Conservation (phyloP, 2,329 filamentous ascomycete genomes). For the Alternaria hordeiaustralica region DNA sequence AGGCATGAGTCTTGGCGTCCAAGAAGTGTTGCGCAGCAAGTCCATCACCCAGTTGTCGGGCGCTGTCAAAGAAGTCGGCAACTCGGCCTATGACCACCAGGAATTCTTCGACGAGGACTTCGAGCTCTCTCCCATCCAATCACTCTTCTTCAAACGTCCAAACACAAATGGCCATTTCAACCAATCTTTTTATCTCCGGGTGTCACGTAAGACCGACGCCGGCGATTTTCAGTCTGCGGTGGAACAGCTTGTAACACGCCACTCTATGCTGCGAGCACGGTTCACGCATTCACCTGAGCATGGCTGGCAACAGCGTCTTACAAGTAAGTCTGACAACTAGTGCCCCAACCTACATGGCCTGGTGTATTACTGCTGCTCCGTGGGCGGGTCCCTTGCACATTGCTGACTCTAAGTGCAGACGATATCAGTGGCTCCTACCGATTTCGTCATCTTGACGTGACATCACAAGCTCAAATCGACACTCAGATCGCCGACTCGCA, state of each 20-base stretch:
- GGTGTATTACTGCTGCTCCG: not conserved
- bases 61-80: slow-evolving; percentile 27
- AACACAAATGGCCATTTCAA: slow-evolving; percentile 45
- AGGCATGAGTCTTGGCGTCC: slow-evolving; percentile 55
- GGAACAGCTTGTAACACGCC: slow-evolving; percentile 33
- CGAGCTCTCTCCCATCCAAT: slow-evolving; percentile 42
- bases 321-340: slow-evolving; percentile 18
- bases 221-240: slow-evolving; percentile 34
- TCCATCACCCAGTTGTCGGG: slow-evolving; percentile 49
- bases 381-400: not conserved
- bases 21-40: slow-evolving; percentile 57
- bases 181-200: slow-evolving; percentile 42
- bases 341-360: not conserved
- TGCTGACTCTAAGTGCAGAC: slow-evolving; percentile 16
- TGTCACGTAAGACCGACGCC: slow-evolving; percentile 31
- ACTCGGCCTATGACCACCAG: slow-evolving; percentile 19
- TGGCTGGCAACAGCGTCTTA: slow-evolving; percentile 44
- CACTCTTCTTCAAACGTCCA: slow-evolving; percentile 40
- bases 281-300: slow-evolving; percentile 29
- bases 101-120: slow-evolving; percentile 41
- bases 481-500: slow-evolving; percentile 41
- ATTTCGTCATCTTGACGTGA: slow-evolving; percentile 29
- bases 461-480: slow-evolving; percentile 33
- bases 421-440: slow-evolving; percentile 37
- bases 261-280: slow-evolving; percentile 44